Evolutionary conservation across 768 basidiomycete genomes (phyloP).

Genomic region (Neoboletus subvelutipes): DNA sequence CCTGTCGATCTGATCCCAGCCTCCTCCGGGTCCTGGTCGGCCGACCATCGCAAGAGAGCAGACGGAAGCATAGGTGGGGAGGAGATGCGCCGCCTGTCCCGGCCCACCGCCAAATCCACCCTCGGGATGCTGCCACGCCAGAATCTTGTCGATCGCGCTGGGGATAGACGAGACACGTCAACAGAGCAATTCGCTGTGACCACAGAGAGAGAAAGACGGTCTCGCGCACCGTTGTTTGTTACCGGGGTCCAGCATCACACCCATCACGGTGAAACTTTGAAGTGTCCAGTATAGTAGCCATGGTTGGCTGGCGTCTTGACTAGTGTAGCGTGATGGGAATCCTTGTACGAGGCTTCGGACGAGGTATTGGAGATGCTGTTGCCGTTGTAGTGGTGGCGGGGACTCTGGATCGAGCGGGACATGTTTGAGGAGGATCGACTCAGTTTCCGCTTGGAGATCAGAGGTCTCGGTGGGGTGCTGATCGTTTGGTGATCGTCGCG

Average conservation of each 20-base stretch:
- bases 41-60: slow-evolving; percentile 84
- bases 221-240: slow-evolving; percentile 68
- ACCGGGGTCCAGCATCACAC: slow-evolving; percentile 73
- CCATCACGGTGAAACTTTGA: slow-evolving; percentile 78
- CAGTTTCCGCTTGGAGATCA: slow-evolving; percentile 59
- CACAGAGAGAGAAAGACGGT: background rate
- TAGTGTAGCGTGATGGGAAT: slow-evolving; percentile 74
- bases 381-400: slow-evolving; percentile 51
- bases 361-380: slow-evolving; percentile 74
- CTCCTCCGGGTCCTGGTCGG: slow-evolving; percentile 64
- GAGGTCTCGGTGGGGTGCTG: slow-evolving; percentile 65
- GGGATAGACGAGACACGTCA: background rate
- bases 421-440: slow-evolving; percentile 59
- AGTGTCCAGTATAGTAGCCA: slow-evolving; percentile 95
- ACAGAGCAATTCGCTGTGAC: background rate
- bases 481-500: slow-evolving; percentile 49
- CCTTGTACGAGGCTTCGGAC: slow-evolving; percentile 71
- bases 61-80: slow-evolving; percentile 88
- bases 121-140: slow-evolving; percentile 77
- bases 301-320: slow-evolving; percentile 91
- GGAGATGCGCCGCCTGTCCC: slow-evolving; percentile 81
- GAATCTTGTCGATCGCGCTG: slow-evolving; percentile 78
- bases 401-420: slow-evolving; percentile 36
- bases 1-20: slow-evolving; percentile 89
- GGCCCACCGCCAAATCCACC: slow-evolving; percentile 95